Evolutionary conservation across 2,329 filamentous ascomycete species (phyloP), one percentile per base, ranked within the genome.

Genomic region (Alternaria sp.): DNA sequence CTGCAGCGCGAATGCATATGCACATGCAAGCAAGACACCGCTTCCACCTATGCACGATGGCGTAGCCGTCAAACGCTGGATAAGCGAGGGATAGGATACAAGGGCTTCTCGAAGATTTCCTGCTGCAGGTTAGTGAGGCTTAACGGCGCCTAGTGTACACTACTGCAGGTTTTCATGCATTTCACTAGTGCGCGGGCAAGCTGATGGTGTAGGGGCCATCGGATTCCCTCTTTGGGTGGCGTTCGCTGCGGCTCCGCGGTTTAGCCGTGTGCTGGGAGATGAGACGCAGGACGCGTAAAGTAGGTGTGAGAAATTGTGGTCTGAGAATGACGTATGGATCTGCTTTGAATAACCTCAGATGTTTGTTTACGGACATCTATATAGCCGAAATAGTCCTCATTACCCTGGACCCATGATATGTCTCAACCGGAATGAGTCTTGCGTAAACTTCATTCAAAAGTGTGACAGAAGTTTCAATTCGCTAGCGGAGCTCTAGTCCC

Each of bases 151-250:
- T 60, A 60, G 54, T n/a, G 32, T 41, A 27, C 27, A 36, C 58
- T 60, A 60, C 58, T 60, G 58, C 58, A 60, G 54, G 58, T 30
- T 57, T 36, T 53, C 54, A 52, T 60, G 54, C 58, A 57, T 60
- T 20, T 32, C 54, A 41, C 36, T 60, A 60, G 57, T 28, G 45
- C 14, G 25, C 53, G 53, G 57, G 32, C 40, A 38, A 55, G 57
- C 49, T 48, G 40, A 57, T 44, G 52, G 45, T 50, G 45, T 45
- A 48, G 25, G 45, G 46, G 18, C 18, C 14, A n/a, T 38, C 57
- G 53, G 57, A 28, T 46, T 57, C 30, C 57, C 57, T 16, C 27
- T 57, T 60, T 48, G 11, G 48, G 46, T 16, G 28, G 30, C 14
- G 36, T 50, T 46, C 22, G 45, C 11, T 57, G 57, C 57, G 57